Base-by-base conservation (phyloP, 2,329 filamentous ascomycete species). In the Pestalotiopsis sp. region DNA sequence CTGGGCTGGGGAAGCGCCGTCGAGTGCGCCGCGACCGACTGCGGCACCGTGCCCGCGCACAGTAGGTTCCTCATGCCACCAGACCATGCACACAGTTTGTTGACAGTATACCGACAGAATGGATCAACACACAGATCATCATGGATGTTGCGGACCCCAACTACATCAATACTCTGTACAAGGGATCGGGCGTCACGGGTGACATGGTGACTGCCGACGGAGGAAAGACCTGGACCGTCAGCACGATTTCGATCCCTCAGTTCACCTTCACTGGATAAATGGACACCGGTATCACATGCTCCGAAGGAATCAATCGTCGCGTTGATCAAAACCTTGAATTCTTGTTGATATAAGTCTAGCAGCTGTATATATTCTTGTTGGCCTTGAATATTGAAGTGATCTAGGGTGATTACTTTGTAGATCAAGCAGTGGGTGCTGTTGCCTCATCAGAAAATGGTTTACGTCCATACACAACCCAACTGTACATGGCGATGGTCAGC, bases 151-250 rank as follows among this genome's bases (percentile, higher is more conserved):
- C 72, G 2, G 77, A 84, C 72, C 76, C 78, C 56, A 71, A 80
- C 67, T 84, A 83, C 70, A 78, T 76, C 67, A 73, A 80, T 66
- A 84, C 82, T 17, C 52, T 80, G 60, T 73, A 27, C 17, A 79
- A 80, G 70, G 78, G 77, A 14, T 69, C 75, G 4, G 82, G 81
- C 5, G 81, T 81, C n/a, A 82, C 79, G 11, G 82, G 80, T 7
- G 75, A 80, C 9, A 77, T 83, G 78, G 73, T 75, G 41, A 83
- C 81, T 5, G 74, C 64, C 13, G 82, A 84, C 67, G 77, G 77
- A 38, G 82, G 82, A 7, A 80, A 80, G 72, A 84, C 81, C 4
- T 84, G 82, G 82, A 81, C 75, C n/a, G 78, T 83, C 36, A 78
- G 70, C 31, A 79, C 76, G 11, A 83, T 83, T 65, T 65, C 70